Evolutionary conservation across 2,329 filamentous ascomycete genomes (phyloP).

Genomic region (Teratosphaeria gauchensis): DNA sequence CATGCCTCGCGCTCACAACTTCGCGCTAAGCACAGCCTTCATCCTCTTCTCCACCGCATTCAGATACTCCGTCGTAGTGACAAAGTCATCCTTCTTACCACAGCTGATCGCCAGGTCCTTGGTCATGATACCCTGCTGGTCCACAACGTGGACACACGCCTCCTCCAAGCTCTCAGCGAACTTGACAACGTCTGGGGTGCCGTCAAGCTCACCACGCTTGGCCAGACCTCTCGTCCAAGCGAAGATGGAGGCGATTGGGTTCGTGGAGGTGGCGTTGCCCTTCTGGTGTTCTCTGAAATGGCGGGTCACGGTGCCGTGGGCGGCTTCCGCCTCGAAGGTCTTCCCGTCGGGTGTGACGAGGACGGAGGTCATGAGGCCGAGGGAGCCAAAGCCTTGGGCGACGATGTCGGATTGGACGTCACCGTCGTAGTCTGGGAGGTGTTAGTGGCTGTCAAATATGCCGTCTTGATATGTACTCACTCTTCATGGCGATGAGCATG

Average conservation of each 20-base stretch:
- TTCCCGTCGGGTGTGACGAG: constrained; percentile 94
- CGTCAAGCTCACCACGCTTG: constrained; percentile 87
- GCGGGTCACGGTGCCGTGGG: constrained; percentile 94
- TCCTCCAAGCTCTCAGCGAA: constrained; percentile 89
- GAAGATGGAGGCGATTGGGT: constrained; percentile 98
- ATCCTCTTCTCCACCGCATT: constrained; percentile 84
- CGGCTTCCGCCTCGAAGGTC: constrained; percentile 95
- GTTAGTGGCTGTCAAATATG: background rate
- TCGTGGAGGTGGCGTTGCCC: constrained; percentile 91
- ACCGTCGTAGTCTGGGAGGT: constrained; percentile 77
- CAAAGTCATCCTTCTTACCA: constrained; percentile 81
- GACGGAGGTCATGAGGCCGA: constrained; percentile 96
- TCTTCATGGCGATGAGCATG: constrained; percentile 97
- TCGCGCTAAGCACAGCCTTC: constrained; percentile 68
- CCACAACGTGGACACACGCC: constrained; percentile 89
- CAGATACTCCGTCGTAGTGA: constrained; percentile 86
- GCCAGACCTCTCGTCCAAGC: constrained; percentile 93
- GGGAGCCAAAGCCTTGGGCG: constrained; percentile 93
- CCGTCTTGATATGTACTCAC: constrained; percentile 41
- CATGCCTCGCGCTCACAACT: constrained; percentile 43
- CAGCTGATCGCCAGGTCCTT: constrained; percentile 96
- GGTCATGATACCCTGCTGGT: constrained; percentile 93
- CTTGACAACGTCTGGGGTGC: constrained; percentile 80
- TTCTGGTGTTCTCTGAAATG: constrained; percentile 99
- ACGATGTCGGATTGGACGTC: constrained; percentile 98